Conservation (phyloP, 148 eudicot genomes). For the Persicaria maculosa region DNA sequence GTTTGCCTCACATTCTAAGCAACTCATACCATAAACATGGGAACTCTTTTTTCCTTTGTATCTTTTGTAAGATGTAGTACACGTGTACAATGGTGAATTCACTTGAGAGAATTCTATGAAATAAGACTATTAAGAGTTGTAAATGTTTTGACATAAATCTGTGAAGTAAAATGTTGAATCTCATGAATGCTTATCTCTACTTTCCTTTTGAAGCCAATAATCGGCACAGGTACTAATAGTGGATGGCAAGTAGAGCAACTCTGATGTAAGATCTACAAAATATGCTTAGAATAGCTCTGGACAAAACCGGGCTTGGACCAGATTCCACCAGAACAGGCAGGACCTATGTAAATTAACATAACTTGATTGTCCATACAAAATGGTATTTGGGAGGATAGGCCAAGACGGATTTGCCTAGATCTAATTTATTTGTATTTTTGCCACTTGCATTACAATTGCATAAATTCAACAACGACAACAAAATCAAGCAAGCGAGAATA, state of each 20-base stretch:
- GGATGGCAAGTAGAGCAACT: neutral
- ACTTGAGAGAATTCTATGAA: neutral
- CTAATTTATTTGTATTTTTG: too few relatives aligned
- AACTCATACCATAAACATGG: constrained; percentile 1
- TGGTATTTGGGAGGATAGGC: too few relatives aligned
- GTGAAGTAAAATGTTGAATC: neutral
- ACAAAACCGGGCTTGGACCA: too few relatives aligned
- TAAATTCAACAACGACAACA: too few relatives aligned
- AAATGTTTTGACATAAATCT: neutral
- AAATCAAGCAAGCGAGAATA: too few relatives aligned
- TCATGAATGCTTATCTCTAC: neutral
- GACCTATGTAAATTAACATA: too few relatives aligned
- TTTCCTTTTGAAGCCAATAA: neutral
- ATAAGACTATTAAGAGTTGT: neutral
- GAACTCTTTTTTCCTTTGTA: neutral
- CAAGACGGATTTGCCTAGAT: too few relatives aligned
- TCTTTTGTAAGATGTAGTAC: neutral
- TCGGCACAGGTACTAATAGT: neutral
- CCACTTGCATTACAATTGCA: too few relatives aligned
- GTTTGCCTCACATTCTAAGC: neutral
- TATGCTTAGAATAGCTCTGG: neutral
- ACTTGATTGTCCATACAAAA: too few relatives aligned
- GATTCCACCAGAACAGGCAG: too few relatives aligned
- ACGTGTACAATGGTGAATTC: neutral
- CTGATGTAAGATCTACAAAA: neutral